These are phyloP conservation scores for California macrophylla DNA, from an alignment of 441 rosid genomes.

Conservation along the genomic window DNA sequence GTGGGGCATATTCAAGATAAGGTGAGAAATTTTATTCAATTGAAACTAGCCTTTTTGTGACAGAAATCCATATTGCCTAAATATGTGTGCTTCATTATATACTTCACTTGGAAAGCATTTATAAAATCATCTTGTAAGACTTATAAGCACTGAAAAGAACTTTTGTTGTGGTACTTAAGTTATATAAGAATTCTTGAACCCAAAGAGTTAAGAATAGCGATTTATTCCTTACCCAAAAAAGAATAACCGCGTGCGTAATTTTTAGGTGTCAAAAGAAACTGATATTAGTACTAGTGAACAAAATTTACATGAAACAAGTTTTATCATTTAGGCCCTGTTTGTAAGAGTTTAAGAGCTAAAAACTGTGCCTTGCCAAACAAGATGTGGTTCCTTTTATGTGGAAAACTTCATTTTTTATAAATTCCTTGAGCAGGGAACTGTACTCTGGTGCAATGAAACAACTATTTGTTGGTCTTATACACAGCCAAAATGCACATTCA, in stretches of 20 bases:
- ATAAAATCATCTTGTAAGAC: not conserved
- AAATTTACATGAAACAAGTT: not conserved
- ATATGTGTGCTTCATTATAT: not conserved
- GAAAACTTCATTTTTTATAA: not conserved
- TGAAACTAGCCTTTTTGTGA: not conserved
- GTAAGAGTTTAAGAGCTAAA: not conserved
- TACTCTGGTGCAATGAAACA: not conserved
- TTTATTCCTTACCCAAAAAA: too few species aligned
- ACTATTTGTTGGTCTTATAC: not conserved
- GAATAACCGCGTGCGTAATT: too few species aligned
- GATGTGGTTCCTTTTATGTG: not conserved
- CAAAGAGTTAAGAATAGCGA: too few species aligned
- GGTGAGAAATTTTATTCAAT: not conserved
- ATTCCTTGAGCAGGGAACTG: not conserved
- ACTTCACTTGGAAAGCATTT: not conserved
- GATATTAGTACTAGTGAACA: too few species aligned
- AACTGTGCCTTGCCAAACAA: not conserved
- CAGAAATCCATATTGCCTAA: conserved; percentile 2
- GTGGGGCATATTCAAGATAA: not conserved
- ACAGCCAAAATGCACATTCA: not conserved
- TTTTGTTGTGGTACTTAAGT: too few species aligned
- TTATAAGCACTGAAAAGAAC: conserved; percentile 1
- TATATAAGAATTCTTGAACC: too few species aligned
- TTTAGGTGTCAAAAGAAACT: not conserved
- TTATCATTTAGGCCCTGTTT: not conserved